Evolutionary conservation across 2,329 filamentous ascomycete species (phyloP), one percentile per base, ranked within the genome.

Genomic region (Didymella exigua): DNA sequence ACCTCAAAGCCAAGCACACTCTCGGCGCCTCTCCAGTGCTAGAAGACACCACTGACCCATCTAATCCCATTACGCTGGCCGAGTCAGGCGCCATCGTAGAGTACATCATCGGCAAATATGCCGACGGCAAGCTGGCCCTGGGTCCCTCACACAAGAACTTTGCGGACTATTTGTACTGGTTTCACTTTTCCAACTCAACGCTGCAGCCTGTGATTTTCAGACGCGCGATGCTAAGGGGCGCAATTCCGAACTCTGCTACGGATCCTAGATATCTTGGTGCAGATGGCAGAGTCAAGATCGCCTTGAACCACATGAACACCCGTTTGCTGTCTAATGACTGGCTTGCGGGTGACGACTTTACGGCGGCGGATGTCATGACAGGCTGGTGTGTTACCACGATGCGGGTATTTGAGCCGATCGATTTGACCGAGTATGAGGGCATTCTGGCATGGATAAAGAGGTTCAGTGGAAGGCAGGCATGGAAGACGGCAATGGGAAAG

Each of bases 361-460:
- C 84, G 0, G 84, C 78, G 1, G 87, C 87, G 1, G 88, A 90
- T 70, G 76, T 88, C 33, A 88, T 89, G 85, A 76, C 75, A 4
- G 78, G 86, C 0, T 88, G 82, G 63, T 76, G 78, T 13, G 73
- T 89, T 29, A 87, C 86, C 0, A 89, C 85, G 2, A 80, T 85
- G 78, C 77, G 87, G 14, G 75, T 77, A 43, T 87, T 84, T 59
- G 71, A 72, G 21, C 76, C 78, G 1, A 56, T 73, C n/a, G 69
- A 74, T 59, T 59, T 75, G 54, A 67, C 54, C 2, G 68, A 56
- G 16, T 75, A 73, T 52, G 54, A 64, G 24, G 73, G 66, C 1
- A 68, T 74, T 37, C 30, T 67, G 59, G 62, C 31, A 14, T 75
- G 68, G 69, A 48, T 74, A 52, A 61, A 63, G 58, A 61, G 69